Conservation (phyloP, 2,329 filamentous ascomycete species). For the Cadophora luteo-olivacea region DNA sequence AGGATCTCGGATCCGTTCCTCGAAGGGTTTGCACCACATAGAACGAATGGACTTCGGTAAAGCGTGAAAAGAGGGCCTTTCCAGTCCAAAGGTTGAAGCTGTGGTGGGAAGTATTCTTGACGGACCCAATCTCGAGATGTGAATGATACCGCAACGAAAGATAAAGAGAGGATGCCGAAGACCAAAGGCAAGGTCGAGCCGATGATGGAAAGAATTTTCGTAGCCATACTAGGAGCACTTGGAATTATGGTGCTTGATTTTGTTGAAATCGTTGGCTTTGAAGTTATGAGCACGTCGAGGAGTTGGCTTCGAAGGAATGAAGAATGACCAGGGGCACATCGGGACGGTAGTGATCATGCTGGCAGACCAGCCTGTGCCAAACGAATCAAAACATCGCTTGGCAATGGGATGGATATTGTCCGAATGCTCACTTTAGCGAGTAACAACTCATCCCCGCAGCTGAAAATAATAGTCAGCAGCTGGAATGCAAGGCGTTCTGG, state of each 20-base stretch:
- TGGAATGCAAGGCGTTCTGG: constrained; percentile 3
- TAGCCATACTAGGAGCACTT: background rate
- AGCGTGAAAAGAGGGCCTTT: background rate
- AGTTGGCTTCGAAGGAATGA: background rate
- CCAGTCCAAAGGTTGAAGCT: background rate
- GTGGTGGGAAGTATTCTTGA: background rate
- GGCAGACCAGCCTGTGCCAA: background rate
- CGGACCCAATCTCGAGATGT: background rate
- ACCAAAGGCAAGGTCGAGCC: background rate
- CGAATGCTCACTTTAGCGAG: background rate
- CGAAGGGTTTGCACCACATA: background rate
- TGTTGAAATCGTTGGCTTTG: background rate
- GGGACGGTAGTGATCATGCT: background rate
- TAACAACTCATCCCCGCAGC: background rate
- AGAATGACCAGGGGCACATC: background rate
- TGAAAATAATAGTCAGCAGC: background rate
- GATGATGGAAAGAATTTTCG: background rate
- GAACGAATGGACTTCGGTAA: background rate
- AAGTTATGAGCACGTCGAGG: background rate
- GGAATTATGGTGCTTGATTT: background rate
- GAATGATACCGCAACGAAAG: background rate
- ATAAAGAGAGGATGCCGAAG: background rate
- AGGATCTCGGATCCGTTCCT: background rate
- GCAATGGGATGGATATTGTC: background rate
- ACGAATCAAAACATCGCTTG: constrained; percentile 2